Evolutionary conservation across 73 alveolate genomes (phyloP).

Genomic region (Paramecium sonneborni): DNA sequence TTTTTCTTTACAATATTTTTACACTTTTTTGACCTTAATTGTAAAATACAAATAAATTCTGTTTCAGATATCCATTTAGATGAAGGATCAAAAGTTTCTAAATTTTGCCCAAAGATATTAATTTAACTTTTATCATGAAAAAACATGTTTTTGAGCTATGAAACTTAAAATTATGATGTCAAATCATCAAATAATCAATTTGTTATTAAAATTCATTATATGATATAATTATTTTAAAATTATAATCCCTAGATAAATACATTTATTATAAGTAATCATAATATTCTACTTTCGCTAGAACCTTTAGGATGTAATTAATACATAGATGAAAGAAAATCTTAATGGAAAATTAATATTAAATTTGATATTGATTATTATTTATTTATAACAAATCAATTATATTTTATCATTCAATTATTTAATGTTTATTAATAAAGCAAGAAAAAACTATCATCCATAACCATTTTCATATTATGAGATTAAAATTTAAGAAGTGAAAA

Average conservation of each 20-base stretch:
- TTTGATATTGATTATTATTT: background rate
- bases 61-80: constrained; percentile 35
- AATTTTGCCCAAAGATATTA: constrained; percentile 37
- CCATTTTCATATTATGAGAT: background rate
- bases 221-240: background rate
- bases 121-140: constrained; percentile 40
- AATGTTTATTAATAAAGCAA: background rate
- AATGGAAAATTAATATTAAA: background rate
- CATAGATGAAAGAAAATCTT: too few species aligned
- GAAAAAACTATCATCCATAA: background rate
- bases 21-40: background rate
- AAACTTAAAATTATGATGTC: background rate
- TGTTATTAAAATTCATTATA: background rate
- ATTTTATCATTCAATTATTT: background rate
- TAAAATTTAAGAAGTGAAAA: background rate
- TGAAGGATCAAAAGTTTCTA: constrained; percentile 43
- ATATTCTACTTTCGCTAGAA: too few species aligned
- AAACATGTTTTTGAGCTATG: constrained; percentile 28
- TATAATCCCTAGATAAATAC: too few species aligned
- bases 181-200: background rate
- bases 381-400: background rate
- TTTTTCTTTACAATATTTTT: too few species aligned
- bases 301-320: too few species aligned
- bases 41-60: constrained; percentile 43
- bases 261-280: too few species aligned